These are phyloP conservation scores for Cerrena zonata DNA, from an alignment of 1,284 basidiomycete species.

Conservation along the genomic window DNA sequence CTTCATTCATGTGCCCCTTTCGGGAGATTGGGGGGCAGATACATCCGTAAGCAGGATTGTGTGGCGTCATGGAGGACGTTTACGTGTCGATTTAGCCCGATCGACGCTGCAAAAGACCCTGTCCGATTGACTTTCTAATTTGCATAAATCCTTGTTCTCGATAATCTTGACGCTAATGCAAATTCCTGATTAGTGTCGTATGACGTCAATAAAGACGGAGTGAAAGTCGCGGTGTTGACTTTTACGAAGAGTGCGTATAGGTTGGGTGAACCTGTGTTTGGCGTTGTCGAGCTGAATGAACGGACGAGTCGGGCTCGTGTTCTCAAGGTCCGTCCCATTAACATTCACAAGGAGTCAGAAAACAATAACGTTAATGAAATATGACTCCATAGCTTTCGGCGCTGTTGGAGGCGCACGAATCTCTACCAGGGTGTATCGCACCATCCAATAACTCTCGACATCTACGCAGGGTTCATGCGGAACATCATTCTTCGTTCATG, in stretches of 20 bases:
- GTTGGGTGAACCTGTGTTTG: slow-evolving; percentile 83
- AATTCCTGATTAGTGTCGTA: slow-evolving; percentile 68
- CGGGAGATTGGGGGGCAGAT: not conserved
- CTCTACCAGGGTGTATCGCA: slow-evolving; percentile 56
- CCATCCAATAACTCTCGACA: slow-evolving; percentile 38
- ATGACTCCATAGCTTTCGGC: slow-evolving; percentile 60
- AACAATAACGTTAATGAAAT: not conserved
- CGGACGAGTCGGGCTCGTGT: slow-evolving; percentile 55
- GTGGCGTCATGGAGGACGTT: too few species aligned
- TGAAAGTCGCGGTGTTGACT: slow-evolving; percentile 82
- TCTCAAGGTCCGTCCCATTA: slow-evolving; percentile 52
- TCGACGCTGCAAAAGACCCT: not conserved
- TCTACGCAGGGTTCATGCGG: slow-evolving; percentile 71
- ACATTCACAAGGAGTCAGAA: not conserved
- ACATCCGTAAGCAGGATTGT: not conserved
- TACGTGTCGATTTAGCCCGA: slow-evolving; percentile 2
- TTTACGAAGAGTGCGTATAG: slow-evolving; percentile 85
- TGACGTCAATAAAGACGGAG: slow-evolving; percentile 87
- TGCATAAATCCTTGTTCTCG: too few species aligned
- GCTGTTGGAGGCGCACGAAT: slow-evolving; percentile 80
- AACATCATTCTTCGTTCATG: slow-evolving; percentile 73
- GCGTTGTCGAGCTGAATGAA: slow-evolving; percentile 81
- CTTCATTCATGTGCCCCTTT: too few species aligned
- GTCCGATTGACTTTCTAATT: not conserved
- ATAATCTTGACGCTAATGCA: not conserved